Percentiles rank a stretch among this genome's conserved stretches.
Conservation (phyloP, 192 early-diverging fungal species). For the Tieghemiomyces parasiticus region DNA sequence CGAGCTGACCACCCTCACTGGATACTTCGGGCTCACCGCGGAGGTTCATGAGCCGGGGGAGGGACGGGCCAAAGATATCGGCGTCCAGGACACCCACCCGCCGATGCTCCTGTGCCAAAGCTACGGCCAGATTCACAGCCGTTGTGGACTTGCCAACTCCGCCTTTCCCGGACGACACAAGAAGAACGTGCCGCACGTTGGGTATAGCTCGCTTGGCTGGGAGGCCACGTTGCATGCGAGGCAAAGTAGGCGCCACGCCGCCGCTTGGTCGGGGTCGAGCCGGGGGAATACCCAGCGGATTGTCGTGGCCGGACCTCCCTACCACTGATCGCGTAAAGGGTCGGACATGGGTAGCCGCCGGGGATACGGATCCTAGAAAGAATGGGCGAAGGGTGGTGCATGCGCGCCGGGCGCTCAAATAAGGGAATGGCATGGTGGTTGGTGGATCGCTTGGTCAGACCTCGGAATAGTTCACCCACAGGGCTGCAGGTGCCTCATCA, state of each 20-base stretch:
- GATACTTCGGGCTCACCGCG: conserved; percentile 49
- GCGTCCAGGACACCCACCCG: conserved; percentile 69
- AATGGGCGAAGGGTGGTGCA: too few relatives aligned
- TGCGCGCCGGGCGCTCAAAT: too few relatives aligned
- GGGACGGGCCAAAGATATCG: conserved; percentile 86
- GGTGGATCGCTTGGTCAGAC: too few relatives aligned
- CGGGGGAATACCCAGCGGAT: not conserved
- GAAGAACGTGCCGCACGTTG: conserved; percentile 58
- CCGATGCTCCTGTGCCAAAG: conserved; percentile 32
- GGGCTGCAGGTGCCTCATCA: too few relatives aligned
- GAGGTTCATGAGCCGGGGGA: conserved; percentile 75
- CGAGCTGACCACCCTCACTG: conserved; percentile 37
- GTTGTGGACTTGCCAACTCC: conserved; percentile 87
- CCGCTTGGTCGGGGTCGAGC: not conserved
- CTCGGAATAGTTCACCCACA: too few relatives aligned
- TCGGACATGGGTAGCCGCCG: too few relatives aligned
- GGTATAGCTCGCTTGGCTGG: conserved; percentile 52
- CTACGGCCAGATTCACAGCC: conserved; percentile 63
- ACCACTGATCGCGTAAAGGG: too few relatives aligned
- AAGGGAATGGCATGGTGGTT: too few relatives aligned
- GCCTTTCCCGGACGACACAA: conserved; percentile 80
- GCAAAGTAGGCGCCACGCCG: conserved; percentile 9
- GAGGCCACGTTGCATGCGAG: conserved; percentile 45
- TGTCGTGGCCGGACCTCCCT: not conserved
- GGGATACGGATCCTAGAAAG: too few relatives aligned